Base-by-base conservation (phyloP, 306 rosid genomes). In the Luffa aegyptiaca region DNA sequence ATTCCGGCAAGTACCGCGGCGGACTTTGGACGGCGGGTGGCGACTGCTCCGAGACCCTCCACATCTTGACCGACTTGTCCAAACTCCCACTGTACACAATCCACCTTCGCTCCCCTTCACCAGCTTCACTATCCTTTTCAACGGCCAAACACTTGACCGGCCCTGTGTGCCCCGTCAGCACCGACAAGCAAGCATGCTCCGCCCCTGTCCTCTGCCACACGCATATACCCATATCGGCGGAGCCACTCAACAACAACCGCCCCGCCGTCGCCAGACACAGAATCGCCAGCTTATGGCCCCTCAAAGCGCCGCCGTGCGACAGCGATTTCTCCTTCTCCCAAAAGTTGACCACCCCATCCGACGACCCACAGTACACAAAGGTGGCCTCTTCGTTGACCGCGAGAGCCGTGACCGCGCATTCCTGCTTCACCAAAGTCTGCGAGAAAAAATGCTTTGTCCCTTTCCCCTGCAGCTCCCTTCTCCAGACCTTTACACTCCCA, bases 11-110 rank as follows among this genome's bases (percentile, higher is more conserved):
- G 18, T 17, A 61, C 31, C 76, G 80, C 12, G 84, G 8, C 21
- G 75, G 17, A 44, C 37, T 83, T 6, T 61, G 86, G 18, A 31
- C 65, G 65, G 35, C 0, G 0, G 69, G 18, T 12, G 76, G 33
- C 0, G 79, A 41, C 49, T 41, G 84, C 71, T 93, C 99, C 7
- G 88, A 82, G 10, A 90, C 91, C 71, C 65, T 90, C 99, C 99
- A 95, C 73, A 90, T 88, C 86, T 95, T 95, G 14, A 95, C 97
- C 0, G 98, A 91, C 86, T 93, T 92, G 64, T 95, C 99, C 96
- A 93, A 90, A 80, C 99, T 93, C 12, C 99, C 99, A 21, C 94
- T 93, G 6, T 93, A 95, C 52, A 93, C 53, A n/a, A 87, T 88
- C 97, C 97, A 95, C 7, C 83, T 62, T 5, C 35, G 51, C 79